These are phyloP conservation scores for Sonneratia alba DNA, from an alignment of 345 rosid genomes.

Conservation along the genomic window DNA sequence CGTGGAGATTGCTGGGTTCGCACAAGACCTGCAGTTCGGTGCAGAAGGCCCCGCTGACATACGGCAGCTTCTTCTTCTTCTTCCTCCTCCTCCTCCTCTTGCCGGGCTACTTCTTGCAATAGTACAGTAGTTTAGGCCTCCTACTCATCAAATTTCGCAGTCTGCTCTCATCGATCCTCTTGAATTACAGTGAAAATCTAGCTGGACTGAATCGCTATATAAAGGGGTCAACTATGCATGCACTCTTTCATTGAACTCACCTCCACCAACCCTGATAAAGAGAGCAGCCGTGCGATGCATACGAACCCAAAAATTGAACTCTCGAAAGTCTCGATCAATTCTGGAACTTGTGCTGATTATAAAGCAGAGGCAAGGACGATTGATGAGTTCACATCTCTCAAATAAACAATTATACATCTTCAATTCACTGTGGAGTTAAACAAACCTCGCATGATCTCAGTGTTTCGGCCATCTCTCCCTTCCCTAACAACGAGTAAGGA, in stretches of 20 bases:
- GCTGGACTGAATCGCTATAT: neutral
- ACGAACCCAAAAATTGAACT: too few species aligned
- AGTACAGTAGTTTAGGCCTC: neutral
- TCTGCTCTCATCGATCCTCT: too few species aligned
- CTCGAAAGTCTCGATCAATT: too few species aligned
- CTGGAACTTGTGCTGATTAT: too few species aligned
- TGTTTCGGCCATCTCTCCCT: neutral
- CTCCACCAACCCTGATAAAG: too few species aligned
- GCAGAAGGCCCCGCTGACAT: conserved; percentile 69
- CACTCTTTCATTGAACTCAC: neutral
- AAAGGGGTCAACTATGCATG: too few species aligned
- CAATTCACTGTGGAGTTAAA: neutral
- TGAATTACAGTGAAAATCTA: too few species aligned
- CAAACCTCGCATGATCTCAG: neutral
- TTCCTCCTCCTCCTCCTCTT: conserved; percentile 61
- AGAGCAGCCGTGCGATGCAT: too few species aligned
- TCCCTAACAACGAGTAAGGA: neutral
- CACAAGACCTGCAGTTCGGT: conserved; percentile 73
- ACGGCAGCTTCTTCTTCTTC: conserved; percentile 51
- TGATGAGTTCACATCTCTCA: neutral
- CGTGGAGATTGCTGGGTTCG: conserved; percentile 96
- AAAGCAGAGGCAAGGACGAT: neutral
- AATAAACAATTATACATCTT: neutral
- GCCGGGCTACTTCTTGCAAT: conserved; percentile 79
- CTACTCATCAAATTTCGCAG: neutral